Base-by-base conservation (phyloP, 2,329 filamentous ascomycete species). In the Nemania bipapillata region DNA sequence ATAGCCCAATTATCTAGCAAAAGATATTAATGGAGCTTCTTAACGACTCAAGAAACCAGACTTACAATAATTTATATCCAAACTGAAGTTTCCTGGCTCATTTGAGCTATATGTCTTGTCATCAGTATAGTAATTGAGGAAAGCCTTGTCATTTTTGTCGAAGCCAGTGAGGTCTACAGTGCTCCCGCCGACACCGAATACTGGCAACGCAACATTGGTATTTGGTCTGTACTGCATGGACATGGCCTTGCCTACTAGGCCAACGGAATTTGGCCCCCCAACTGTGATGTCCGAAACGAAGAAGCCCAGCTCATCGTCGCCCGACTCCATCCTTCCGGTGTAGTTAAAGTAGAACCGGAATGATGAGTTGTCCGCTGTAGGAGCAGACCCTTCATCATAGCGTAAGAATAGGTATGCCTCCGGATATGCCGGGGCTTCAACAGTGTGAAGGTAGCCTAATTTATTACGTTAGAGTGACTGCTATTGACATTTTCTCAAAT, bases 261-360 rank as follows among this genome's bases (percentile, higher is more conserved):
- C 45, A 22, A 47, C 20, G 20, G 37, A 24, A 30, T 55, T 55
- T 3, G 49, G 56, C 49, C 50, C 63, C 3, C 54, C 63, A 20
- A 47, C 56, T 6, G 50, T 47, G 50, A 50, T 49, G n/a, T 69
- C 57, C 7, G 57, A 61, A 7, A 65, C 47, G 20, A 69, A 54
- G 28, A 62, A 65, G 0, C 66, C 66, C 6, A 69, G 26, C 28
- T 69, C 56, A 20, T 62, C n/a, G 26, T 9, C 50, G 3, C 22
- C 28, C 4, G 58, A 53, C 24, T 65, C 52, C 52, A 42, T 40
- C 1, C 28, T 6, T 7, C 63, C 66, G 0, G 66, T 69, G 50
- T 69, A 65, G 53, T 69, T 69, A 28, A 69, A 69, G 45, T 65
- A 69, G 57, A 65, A 69, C 26, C 42, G 42, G n/a, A 58, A 69